phyloP scores from a whole-genome alignment of 2,329 filamentous ascomycete genomes.

The Corynespora cassiicola region DNA sequence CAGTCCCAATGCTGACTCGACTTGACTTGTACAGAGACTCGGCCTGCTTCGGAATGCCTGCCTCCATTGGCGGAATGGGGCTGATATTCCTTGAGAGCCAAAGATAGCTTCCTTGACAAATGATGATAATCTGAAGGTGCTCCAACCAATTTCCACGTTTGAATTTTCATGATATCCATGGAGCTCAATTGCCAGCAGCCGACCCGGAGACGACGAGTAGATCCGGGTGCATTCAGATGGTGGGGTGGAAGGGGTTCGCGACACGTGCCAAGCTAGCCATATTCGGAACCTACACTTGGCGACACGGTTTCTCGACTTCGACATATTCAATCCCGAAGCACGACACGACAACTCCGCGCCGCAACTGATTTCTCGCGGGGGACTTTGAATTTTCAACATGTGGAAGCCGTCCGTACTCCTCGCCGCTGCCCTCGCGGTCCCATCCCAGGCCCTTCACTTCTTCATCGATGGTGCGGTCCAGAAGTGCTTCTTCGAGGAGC shows the following conservation, averaged over 20 bases:
- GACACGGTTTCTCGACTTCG: constrained; percentile 28
- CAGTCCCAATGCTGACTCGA: constrained; percentile 6
- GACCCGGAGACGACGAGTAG: too few relatives aligned
- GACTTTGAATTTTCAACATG: constrained; percentile 28
- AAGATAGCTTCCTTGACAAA: too few relatives aligned
- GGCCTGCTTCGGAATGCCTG: too few relatives aligned
- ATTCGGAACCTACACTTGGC: constrained; percentile 22
- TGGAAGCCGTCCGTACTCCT: constrained; percentile 64
- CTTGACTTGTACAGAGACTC: too few relatives aligned
- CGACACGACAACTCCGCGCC: constrained; percentile 26
- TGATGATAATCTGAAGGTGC: too few relatives aligned
- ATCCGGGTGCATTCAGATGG: too few relatives aligned
- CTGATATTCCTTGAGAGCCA: too few relatives aligned
- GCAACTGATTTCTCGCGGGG: constrained; percentile 26
- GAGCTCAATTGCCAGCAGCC: too few relatives aligned
- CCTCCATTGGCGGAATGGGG: too few relatives aligned
- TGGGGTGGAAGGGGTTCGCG: constrained; percentile 8
- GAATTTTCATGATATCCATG: too few relatives aligned
- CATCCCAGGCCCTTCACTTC: constrained; percentile 89
- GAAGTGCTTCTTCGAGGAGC: constrained; percentile 98
- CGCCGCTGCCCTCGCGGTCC: constrained; percentile 64
- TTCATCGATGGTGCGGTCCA: constrained; percentile 85
- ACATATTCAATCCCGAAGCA: constrained; percentile 27
- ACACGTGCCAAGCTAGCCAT: constrained; percentile 29
- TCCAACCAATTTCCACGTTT: too few relatives aligned